Percentiles rank a stretch among this genome's conserved stretches.
phyloP scores from a whole-genome alignment of 495 filamentous ascomycete genomes.

The Baudoinia panamericana region DNA sequence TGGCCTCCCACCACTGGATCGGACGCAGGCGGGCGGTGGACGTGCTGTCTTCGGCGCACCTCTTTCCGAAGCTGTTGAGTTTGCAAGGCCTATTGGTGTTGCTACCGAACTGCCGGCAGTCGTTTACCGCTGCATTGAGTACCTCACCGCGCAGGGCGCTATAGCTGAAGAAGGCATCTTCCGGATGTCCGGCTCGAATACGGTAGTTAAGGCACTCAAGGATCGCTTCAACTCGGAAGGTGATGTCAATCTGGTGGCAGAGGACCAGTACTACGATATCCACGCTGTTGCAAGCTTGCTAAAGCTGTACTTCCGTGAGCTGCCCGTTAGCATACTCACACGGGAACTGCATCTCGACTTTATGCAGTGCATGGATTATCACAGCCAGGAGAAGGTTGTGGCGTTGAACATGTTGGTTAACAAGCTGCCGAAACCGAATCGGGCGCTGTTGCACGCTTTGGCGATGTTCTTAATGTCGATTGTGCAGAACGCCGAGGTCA shows the following conservation, averaged over 20 bases:
- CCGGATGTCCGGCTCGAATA: constrained; percentile 83
- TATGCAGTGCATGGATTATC: constrained; percentile 65
- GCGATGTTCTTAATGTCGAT: constrained; percentile 78
- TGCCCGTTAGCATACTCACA: constrained; percentile 82
- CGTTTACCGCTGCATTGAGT: constrained; percentile 92
- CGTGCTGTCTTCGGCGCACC: constrained; percentile 77
- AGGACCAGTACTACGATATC: constrained; percentile 83
- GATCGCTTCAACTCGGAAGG: constrained; percentile 90
- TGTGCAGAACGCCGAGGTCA: constrained; percentile 74
- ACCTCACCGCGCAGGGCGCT: constrained; percentile 72
- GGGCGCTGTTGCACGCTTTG: constrained; percentile 65
- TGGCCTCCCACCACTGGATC: constrained; percentile 1
- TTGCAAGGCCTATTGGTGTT: constrained; percentile 57
- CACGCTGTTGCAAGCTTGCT: constrained; percentile 90
- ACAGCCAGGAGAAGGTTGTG: constrained; percentile 52
- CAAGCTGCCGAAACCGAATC: constrained; percentile 66
- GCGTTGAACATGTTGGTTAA: constrained; percentile 79
- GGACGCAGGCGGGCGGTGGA: constrained; percentile 37
- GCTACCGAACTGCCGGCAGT: constrained; percentile 75
- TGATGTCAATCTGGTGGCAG: constrained; percentile 71
- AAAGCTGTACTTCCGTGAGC: constrained; percentile 85
- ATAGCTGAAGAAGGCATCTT: constrained; percentile 89
- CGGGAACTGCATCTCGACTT: constrained; percentile 84
- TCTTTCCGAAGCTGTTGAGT: constrained; percentile 73
- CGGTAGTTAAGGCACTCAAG: constrained; percentile 78